Evolutionary conservation across 805 yeast species (phyloP).

Genomic region (Scheffersomyces coipomensis): DNA sequence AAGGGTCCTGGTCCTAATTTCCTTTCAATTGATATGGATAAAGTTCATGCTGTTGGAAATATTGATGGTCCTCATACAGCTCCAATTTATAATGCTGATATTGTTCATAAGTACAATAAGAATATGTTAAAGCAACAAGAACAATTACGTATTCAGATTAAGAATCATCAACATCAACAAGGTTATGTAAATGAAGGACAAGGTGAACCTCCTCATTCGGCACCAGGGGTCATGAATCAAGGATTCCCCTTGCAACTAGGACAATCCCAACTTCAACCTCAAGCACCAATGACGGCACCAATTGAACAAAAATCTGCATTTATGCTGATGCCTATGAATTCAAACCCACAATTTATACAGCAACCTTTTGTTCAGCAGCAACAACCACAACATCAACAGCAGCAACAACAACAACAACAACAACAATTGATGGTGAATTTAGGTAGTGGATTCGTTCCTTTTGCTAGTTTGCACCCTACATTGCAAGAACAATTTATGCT

Average conservation of each 20-base stretch:
- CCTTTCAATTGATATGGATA: slow-evolving; percentile 6
- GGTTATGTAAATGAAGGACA: background rate
- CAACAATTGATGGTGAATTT: slow-evolving; percentile 19
- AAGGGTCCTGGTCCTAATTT: slow-evolving; percentile 1
- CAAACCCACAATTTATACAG: slow-evolving; percentile 1
- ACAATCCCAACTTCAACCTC: background rate
- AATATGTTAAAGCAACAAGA: slow-evolving; percentile 12
- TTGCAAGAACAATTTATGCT: slow-evolving; percentile 16
- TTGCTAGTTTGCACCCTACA: slow-evolving; percentile 13
- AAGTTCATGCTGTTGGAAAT: slow-evolving; percentile 3
- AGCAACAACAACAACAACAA: slow-evolving; percentile 1
- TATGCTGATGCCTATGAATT: background rate
- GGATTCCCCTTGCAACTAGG: background rate
- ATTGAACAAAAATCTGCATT: background rate
- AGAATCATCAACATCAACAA: slow-evolving; percentile 5
- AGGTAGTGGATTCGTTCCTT: slow-evolving; percentile 18
- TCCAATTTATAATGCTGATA: slow-evolving; percentile 32
- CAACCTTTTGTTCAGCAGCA: slow-evolving; percentile 1
- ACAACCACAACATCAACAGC: background rate
- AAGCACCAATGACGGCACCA: slow-evolving; percentile 1
- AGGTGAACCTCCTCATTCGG: slow-evolving; percentile 3
- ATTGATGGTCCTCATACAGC: slow-evolving; percentile 30
- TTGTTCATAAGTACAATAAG: slow-evolving; percentile 16
- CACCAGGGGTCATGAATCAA: slow-evolving; percentile 11
- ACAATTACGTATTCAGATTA: slow-evolving; percentile 1